Percentiles rank a stretch among this genome's conserved stretches.
Conservation (phyloP, 176 grass and related monocot genomes). For the Neostapfia colusana region DNA sequence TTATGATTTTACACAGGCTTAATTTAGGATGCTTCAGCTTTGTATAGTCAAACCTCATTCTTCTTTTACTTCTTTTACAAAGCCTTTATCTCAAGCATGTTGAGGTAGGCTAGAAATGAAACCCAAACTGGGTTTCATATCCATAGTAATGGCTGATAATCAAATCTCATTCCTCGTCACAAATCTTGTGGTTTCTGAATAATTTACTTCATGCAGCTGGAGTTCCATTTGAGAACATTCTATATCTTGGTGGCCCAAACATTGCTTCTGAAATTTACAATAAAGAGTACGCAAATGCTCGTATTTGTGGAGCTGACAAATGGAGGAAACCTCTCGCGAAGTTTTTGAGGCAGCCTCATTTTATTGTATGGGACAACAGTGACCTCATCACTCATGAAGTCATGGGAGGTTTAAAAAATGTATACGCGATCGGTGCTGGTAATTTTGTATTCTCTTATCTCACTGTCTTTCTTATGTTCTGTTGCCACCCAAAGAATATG, state of each 20-base stretch:
- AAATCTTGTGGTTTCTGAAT: slow-evolving; percentile 6
- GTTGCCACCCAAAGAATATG: neutral
- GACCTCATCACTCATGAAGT: slow-evolving; percentile 96
- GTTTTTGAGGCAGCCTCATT: slow-evolving; percentile 97
- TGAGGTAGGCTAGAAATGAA: too few species aligned
- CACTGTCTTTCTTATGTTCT: slow-evolving; percentile 19
- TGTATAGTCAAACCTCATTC: neutral
- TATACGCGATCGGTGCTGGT: slow-evolving; percentile 97
- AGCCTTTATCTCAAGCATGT: too few species aligned
- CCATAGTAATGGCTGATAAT: too few species aligned
- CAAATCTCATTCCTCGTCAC: too few species aligned
- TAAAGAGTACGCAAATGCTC: slow-evolving; percentile 96
- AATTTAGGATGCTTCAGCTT: slow-evolving; percentile 15
- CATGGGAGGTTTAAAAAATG: slow-evolving; percentile 99
- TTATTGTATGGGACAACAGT: slow-evolving; percentile 98
- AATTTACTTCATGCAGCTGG: slow-evolving; percentile 59
- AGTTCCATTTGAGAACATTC: slow-evolving; percentile 84
- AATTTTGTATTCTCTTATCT: slow-evolving; percentile 37
- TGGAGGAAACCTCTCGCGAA: slow-evolving; percentile 96
- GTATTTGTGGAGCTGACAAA: slow-evolving; percentile 91
- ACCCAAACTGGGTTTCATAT: too few species aligned
- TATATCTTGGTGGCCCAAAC: slow-evolving; percentile 96
- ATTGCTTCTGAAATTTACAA: slow-evolving; percentile 99
- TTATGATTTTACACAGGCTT: neutral
- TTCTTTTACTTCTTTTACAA: too few species aligned